Evolutionary conservation across 2,329 filamentous ascomycete species (phyloP).

Genomic region (Elsinoe ampelina): DNA sequence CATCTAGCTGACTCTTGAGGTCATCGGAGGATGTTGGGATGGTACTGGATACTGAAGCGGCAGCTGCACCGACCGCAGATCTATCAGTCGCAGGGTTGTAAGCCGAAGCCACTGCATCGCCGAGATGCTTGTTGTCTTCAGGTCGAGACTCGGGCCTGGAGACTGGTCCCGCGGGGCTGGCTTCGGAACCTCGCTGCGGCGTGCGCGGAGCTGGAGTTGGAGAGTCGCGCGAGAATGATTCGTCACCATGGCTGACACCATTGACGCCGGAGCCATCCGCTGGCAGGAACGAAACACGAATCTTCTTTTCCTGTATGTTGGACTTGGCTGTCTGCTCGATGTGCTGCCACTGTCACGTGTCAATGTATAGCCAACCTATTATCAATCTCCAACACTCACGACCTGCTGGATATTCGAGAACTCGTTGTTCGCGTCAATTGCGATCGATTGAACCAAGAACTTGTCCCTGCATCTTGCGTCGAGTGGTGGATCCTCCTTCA

Average conservation of each 20-base stretch:
- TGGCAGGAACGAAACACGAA: conserved; percentile 76
- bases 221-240: conserved; percentile 42
- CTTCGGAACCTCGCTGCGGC: conserved; percentile 31
- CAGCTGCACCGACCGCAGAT: conserved; percentile 35
- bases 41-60: conserved; percentile 40
- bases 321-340: conserved; percentile 66
- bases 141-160: conserved; percentile 33
- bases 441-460: conserved; percentile 89
- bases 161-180: conserved; percentile 26
- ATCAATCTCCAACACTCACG: conserved; percentile 43
- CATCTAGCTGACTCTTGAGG: conserved; percentile 61
- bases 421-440: conserved; percentile 65
- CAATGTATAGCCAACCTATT: not conserved
- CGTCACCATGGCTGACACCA: conserved; percentile 24
- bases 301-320: conserved; percentile 85
- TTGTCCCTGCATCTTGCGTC: conserved; percentile 94
- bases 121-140: conserved; percentile 31
- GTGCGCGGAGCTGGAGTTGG: conserved; percentile 44
- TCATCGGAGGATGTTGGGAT: conserved; percentile 48
- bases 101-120: conserved; percentile 33
- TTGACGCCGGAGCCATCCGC: conserved; percentile 41
- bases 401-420: conserved; percentile 71
- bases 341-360: conserved; percentile 56
- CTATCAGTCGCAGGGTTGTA: conserved; percentile 31
- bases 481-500: conserved; percentile 84